Percentiles rank a stretch among this genome's conserved stretches.
phyloP scores from a whole-genome alignment of 345 rosid species.

The Eutrema heterophyllum region DNA sequence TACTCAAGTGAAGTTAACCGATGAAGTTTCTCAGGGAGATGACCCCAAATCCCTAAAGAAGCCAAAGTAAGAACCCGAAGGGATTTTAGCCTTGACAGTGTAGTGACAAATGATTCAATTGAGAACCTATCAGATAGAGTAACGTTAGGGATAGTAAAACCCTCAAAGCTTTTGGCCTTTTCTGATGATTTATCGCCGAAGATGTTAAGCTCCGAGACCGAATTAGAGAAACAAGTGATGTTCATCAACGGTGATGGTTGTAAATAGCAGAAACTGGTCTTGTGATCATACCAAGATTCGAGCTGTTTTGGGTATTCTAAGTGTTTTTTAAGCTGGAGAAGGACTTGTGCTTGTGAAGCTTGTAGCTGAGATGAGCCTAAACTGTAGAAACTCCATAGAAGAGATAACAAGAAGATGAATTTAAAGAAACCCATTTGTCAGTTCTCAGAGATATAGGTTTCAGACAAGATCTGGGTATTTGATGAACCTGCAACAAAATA shows the following conservation, averaged over 20 bases:
- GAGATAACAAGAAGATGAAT: slow-evolving; percentile 35
- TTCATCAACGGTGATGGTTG: slow-evolving; percentile 44
- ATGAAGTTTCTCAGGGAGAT: slow-evolving; percentile 67
- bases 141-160: slow-evolving; percentile 38
- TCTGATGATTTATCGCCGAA: slow-evolving; percentile 45
- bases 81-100: slow-evolving; percentile 51
- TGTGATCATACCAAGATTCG: slow-evolving; percentile 57
- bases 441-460: neutral
- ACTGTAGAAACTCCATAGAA: slow-evolving; percentile 46
- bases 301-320: slow-evolving; percentile 62
- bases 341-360: slow-evolving; percentile 71
- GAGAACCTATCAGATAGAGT: slow-evolving; percentile 61
- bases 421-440: slow-evolving; percentile 37
- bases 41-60: slow-evolving; percentile 76
- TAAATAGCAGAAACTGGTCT: slow-evolving; percentile 48
- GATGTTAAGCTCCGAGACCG: slow-evolving; percentile 49
- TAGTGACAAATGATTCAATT: slow-evolving; percentile 61
- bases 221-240: slow-evolving; percentile 55
- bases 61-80: slow-evolving; percentile 56
- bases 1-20: slow-evolving; percentile 55
- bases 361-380: slow-evolving; percentile 53
- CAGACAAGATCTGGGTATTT: slow-evolving; percentile 19
- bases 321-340: slow-evolving; percentile 68
- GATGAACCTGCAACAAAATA: slow-evolving; percentile 11
- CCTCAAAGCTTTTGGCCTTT: slow-evolving; percentile 32